Evolutionary conservation across 768 basidiomycete genomes (phyloP).

Genomic region (Termitomyces sp.): DNA sequence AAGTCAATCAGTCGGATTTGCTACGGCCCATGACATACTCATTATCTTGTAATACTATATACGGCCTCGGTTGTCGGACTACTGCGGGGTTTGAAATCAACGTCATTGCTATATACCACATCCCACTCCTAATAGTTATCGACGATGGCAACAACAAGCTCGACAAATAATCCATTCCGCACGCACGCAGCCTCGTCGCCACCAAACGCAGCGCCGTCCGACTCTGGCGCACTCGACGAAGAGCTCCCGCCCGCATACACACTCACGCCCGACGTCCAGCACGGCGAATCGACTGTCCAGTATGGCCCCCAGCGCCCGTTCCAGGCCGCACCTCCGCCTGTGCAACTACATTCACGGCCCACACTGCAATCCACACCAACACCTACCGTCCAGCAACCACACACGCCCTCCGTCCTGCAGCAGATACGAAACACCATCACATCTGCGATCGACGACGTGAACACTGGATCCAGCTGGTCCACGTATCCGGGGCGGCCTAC

Average conservation of each 20-base stretch:
- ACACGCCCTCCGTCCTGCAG: conserved; percentile 4
- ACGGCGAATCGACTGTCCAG: conserved; percentile 63
- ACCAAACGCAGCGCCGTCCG: conserved; percentile 18
- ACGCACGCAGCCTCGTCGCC: conserved; percentile 25
- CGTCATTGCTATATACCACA: background rate
- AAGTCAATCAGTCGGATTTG: too few relatives aligned
- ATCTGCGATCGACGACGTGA: conserved; percentile 4
- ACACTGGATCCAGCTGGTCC: background rate
- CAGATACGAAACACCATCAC: conserved; percentile 12
- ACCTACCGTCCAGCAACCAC: background rate
- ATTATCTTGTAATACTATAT: too few relatives aligned
- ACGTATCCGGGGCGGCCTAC: background rate
- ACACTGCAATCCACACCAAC: background rate
- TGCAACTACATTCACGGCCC: conserved; percentile 9
- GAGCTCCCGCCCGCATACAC: conserved; percentile 74
- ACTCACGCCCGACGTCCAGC: conserved; percentile 41
- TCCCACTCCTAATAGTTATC: background rate
- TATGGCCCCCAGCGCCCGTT: conserved; percentile 64
- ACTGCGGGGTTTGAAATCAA: background rate
- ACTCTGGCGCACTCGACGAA: conserved; percentile 31
- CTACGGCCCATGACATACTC: too few relatives aligned
- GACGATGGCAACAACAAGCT: background rate
- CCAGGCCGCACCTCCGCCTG: conserved; percentile 30
- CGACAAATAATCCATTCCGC: conserved; percentile 29
- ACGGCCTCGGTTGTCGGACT: too few relatives aligned